Conservation (phyloP, 257 asterid genomes). For the Jasminum sambac region DNA sequence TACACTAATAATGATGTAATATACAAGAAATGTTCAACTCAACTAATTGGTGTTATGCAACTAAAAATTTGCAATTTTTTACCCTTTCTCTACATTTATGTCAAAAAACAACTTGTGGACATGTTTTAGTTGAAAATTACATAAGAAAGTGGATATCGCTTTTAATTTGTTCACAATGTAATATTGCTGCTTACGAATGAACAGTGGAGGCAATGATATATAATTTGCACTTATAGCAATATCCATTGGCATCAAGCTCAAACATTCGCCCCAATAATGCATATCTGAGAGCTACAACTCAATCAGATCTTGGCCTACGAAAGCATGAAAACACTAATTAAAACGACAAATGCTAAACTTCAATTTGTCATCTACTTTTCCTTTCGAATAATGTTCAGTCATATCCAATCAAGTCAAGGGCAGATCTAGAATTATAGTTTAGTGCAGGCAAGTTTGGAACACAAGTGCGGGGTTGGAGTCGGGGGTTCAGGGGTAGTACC, state of each 20-base stretch:
- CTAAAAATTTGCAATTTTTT: not conserved
- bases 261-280: slow-evolving; percentile 31
- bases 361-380: not conserved
- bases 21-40: not conserved
- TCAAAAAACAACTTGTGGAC: slow-evolving; percentile 14
- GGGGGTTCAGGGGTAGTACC: too few species aligned
- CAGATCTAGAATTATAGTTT: too few species aligned
- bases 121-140: slow-evolving; percentile 1
- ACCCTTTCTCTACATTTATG: not conserved
- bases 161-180: slow-evolving; percentile 2
- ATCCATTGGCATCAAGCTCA: slow-evolving; percentile 27
- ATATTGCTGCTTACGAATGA: slow-evolving; percentile 12
- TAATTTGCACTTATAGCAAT: slow-evolving; percentile 31
- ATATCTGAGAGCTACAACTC: slow-evolving; percentile 31
- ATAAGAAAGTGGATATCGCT: not conserved
- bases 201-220: slow-evolving; percentile 18
- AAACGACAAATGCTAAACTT: not conserved
- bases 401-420: too few species aligned
- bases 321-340: not conserved
- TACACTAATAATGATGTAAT: too few species aligned
- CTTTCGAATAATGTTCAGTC: too few species aligned
- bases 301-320: slow-evolving; percentile 2
- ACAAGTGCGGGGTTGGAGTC: too few species aligned
- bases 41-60: not conserved
- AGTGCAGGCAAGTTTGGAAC: too few species aligned